Conservation (phyloP, 2,329 filamentous ascomycete genomes). For the Achaetomium macrosporum region DNA sequence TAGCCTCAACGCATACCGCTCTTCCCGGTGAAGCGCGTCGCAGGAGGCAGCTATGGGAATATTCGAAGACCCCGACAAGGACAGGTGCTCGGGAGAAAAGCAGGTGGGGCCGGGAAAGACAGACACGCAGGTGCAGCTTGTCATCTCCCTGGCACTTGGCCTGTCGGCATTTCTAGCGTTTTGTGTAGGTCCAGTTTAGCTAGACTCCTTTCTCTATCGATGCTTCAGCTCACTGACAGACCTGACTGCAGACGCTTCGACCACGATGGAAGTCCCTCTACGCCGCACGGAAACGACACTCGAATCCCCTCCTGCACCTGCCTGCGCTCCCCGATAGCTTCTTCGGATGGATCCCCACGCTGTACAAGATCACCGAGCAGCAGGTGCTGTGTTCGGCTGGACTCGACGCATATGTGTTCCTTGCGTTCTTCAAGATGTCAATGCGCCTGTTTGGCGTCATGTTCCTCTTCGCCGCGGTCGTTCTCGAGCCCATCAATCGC, state of each 20-base stretch:
- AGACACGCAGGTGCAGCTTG: slow-evolving; percentile 58
- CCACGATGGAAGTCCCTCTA: slow-evolving; percentile 91
- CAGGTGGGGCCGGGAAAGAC: slow-evolving; percentile 35
- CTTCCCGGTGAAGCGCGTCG: slow-evolving; percentile 5
- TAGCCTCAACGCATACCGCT: background rate
- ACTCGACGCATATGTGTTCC: slow-evolving; percentile 91
- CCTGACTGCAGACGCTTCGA: slow-evolving; percentile 60
- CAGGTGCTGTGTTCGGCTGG: slow-evolving; percentile 86
- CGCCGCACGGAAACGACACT: slow-evolving; percentile 76
- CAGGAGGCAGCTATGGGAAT: slow-evolving; percentile 22
- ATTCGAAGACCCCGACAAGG: slow-evolving; percentile 18
- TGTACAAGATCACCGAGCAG: slow-evolving; percentile 81
- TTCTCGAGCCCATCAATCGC: slow-evolving; percentile 82
- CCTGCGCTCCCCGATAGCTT: slow-evolving; percentile 77
- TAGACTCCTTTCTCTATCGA: background rate
- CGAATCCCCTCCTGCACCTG: slow-evolving; percentile 52
- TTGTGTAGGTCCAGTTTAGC: slow-evolving; percentile 49
- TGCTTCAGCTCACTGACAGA: background rate
- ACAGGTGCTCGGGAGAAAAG: slow-evolving; percentile 23
- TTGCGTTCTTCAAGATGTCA: slow-evolving; percentile 94
- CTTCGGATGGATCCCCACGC: slow-evolving; percentile 85
- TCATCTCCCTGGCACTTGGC: slow-evolving; percentile 66
- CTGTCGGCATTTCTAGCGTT: slow-evolving; percentile 68
- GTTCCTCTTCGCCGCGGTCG: slow-evolving; percentile 70
- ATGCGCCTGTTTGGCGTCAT: slow-evolving; percentile 75